Conservation (phyloP, 148 eudicot species). For the Pouteria glomerata region DNA sequence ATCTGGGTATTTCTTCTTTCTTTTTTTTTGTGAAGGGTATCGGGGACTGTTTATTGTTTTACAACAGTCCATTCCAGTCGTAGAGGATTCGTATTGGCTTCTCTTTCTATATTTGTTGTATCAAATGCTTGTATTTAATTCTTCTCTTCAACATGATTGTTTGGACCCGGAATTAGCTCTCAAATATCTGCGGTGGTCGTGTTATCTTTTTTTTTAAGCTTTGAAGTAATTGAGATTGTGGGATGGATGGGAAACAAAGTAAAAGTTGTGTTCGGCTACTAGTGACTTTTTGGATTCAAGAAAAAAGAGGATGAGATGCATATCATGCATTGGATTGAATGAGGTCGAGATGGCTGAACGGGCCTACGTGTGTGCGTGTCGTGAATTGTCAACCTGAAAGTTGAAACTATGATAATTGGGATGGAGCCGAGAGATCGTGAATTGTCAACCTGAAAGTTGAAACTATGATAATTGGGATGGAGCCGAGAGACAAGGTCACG, state of each 20-base stretch:
- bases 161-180: neutral
- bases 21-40: neutral
- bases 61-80: constrained; percentile 10
- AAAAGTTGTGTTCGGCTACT: too few species aligned
- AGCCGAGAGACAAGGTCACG: constrained; percentile 82
- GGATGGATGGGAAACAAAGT: too few species aligned
- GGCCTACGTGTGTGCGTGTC: too few species aligned
- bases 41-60: neutral
- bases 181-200: neutral
- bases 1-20: neutral
- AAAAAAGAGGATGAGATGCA: too few species aligned
- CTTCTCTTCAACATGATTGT: neutral
- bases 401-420: constrained; percentile 78
- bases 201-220: too few species aligned
- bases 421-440: constrained; percentile 97
- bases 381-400: too few species aligned
- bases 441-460: too few species aligned
- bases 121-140: neutral
- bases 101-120: neutral
- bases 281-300: too few species aligned
- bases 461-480: constrained; percentile 93
- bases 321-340: too few species aligned
- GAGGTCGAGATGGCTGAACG: too few species aligned
- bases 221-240: too few species aligned
- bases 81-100: constrained; percentile 3